phyloP scores from a whole-genome alignment of 2,329 filamentous ascomycete genomes.

The Pseudogymnoascus sp. region DNA sequence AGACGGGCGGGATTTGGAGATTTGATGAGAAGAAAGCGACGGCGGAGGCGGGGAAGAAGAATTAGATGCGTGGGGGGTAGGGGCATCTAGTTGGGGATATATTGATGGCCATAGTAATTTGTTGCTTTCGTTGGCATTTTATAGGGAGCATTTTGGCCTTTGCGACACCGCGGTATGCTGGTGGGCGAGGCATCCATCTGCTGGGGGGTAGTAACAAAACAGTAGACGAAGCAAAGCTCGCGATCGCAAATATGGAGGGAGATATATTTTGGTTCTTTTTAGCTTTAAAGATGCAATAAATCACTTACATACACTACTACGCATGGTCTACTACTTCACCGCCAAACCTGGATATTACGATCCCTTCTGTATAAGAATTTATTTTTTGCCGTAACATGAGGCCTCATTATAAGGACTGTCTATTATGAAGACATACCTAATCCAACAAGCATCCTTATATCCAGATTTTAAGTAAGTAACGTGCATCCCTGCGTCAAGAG shows the following conservation, averaged over 20 bases:
- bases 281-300: background rate
- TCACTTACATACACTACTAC: background rate
- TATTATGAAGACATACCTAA: background rate
- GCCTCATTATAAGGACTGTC: background rate
- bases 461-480: background rate
- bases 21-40: constrained; percentile 42
- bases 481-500: too few species aligned
- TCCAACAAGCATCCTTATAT: background rate
- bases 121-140: background rate
- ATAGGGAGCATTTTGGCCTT: background rate
- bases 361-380: background rate
- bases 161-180: background rate
- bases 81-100: background rate
- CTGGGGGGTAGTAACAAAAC: background rate
- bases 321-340: background rate
- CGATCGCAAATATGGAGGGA: background rate
- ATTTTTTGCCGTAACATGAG: background rate
- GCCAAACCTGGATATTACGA: background rate
- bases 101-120: background rate
- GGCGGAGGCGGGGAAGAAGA: background rate
- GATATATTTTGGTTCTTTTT: background rate
- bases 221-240: background rate
- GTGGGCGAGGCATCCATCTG: background rate
- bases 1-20: constrained; percentile 63
- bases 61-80: background rate